These are phyloP conservation scores for Pseudogymnoascus sp. DNA, from an alignment of 2,329 filamentous ascomycete genomes.

Conservation along the genomic window DNA sequence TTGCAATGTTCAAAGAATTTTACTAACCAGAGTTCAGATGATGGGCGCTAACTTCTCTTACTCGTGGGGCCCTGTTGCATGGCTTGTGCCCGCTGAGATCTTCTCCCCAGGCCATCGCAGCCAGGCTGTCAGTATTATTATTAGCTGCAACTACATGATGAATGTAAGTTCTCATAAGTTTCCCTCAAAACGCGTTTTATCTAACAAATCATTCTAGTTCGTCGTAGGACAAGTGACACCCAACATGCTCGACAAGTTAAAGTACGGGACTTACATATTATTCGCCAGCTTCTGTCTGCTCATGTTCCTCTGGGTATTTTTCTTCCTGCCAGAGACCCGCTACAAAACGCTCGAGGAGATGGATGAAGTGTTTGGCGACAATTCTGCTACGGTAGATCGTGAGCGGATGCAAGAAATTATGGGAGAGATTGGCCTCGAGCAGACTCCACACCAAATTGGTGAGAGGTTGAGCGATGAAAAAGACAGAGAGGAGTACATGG, in stretches of 20 bases:
- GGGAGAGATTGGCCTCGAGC: background rate
- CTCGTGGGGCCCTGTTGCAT: constrained; percentile 26
- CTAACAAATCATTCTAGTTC: constrained; percentile 32
- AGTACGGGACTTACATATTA: constrained; percentile 32
- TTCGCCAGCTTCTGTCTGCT: constrained; percentile 35
- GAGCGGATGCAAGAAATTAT: background rate
- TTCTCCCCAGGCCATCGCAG: constrained; percentile 20
- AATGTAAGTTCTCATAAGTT: constrained; percentile 23
- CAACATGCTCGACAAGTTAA: constrained; percentile 22
- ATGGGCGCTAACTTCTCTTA: constrained; percentile 22
- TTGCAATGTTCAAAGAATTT: background rate
- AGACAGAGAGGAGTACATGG: background rate
- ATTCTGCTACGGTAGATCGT: background rate
- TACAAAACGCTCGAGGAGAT: constrained; percentile 37
- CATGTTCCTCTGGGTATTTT: constrained; percentile 34
- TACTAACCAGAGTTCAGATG: constrained; percentile 11
- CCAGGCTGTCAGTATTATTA: constrained; percentile 29
- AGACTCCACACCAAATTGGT: background rate
- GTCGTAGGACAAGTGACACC: constrained; percentile 35
- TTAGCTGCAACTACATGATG: constrained; percentile 11
- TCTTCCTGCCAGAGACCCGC: constrained; percentile 39
- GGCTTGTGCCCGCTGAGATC: constrained; percentile 29
- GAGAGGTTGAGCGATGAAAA: background rate
- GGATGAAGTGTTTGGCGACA: constrained; percentile 32
- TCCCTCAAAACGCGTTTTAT: constrained; percentile 27